Percentiles rank a stretch among this genome's conserved stretches.
phyloP scores from a whole-genome alignment of 139 green algal genomes.

The Chlamydomonas incerta region DNA sequence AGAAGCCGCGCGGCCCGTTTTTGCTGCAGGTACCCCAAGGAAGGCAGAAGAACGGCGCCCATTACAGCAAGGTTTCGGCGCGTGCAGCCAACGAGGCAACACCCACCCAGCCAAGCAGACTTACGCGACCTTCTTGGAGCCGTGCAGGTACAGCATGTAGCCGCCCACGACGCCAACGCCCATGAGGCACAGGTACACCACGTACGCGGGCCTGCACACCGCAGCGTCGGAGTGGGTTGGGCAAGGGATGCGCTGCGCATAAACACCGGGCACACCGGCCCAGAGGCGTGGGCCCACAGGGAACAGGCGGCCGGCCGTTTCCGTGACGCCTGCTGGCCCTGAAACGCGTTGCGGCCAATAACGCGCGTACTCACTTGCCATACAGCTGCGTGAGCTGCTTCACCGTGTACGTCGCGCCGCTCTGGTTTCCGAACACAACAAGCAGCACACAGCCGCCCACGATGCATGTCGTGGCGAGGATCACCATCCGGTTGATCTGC shows the following conservation, averaged over 20 bases:
- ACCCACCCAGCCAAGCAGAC: too few relatives aligned
- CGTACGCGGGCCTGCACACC: conserved; percentile 63
- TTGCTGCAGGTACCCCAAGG: conserved; percentile 11
- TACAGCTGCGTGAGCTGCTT: conserved; percentile 80
- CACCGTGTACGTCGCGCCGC: conserved; percentile 67
- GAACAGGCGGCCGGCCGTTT: too few relatives aligned
- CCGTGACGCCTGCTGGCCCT: background rate
- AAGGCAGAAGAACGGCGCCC: too few relatives aligned
- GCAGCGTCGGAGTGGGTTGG: too few relatives aligned
- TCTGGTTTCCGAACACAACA: conserved; percentile 90
- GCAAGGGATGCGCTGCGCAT: too few relatives aligned
- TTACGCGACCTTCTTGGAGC: conserved; percentile 47
- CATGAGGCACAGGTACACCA: conserved; percentile 76
- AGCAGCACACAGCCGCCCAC: conserved; percentile 86
- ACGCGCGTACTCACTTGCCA: conserved; percentile 47
- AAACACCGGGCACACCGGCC: too few relatives aligned
- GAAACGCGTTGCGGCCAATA: too few relatives aligned
- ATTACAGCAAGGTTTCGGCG: too few relatives aligned
- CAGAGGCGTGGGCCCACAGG: too few relatives aligned
- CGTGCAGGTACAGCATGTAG: conserved; percentile 68
- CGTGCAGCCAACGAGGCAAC: too few relatives aligned
- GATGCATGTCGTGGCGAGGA: conserved; percentile 81
- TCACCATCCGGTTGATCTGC: conserved; percentile 57
- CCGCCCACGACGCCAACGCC: conserved; percentile 50
- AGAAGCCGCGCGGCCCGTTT: conserved; percentile 43